Percentiles rank a stretch among this genome's conserved stretches.
Evolutionary conservation across 208 protist genomes (phyloP).

Genomic region (Strigomonas culicis): DNA sequence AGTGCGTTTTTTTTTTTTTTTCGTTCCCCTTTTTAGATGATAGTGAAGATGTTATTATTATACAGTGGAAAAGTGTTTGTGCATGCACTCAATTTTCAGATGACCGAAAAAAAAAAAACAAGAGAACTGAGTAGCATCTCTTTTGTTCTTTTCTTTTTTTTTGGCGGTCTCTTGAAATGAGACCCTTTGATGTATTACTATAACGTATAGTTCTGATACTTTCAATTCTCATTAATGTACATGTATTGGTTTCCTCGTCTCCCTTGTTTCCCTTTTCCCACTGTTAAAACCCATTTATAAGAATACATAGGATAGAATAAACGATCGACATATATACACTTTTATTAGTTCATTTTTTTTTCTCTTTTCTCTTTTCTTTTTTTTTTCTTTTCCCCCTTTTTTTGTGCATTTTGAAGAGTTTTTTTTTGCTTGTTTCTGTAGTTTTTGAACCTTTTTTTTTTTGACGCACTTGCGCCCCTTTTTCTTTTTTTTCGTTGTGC

Average conservation of each 20-base stretch:
- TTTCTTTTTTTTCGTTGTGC: background rate
- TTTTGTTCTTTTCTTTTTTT: conserved; percentile 4
- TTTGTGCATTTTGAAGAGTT: conserved; percentile 3
- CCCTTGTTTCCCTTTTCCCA: background rate
- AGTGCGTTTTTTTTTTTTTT: conserved; percentile 18
- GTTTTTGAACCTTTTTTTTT: conserved; percentile 14
- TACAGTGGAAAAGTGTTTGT: background rate
- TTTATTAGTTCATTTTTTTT: conserved; percentile 4
- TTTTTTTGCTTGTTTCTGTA: too few species aligned
- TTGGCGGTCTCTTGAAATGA: too few species aligned
- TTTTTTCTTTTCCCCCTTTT: conserved; percentile 12
- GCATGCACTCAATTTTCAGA: conserved; percentile 39
- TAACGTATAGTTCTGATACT: too few species aligned
- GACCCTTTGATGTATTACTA: background rate
- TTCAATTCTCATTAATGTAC: background rate
- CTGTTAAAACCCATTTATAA: background rate
- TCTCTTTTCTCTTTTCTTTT: conserved; percentile 8
- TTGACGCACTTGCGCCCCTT: background rate
- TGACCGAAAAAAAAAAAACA: background rate
- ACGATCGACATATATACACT: conserved; percentile 1
- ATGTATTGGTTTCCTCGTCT: background rate
- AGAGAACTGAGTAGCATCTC: background rate
- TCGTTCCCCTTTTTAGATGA: conserved; percentile 92
- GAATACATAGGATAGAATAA: background rate
- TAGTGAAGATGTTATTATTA: conserved; percentile 13